Conservation (phyloP, 2,329 filamentous ascomycete genomes). For the Chlorencoelia australis region DNA sequence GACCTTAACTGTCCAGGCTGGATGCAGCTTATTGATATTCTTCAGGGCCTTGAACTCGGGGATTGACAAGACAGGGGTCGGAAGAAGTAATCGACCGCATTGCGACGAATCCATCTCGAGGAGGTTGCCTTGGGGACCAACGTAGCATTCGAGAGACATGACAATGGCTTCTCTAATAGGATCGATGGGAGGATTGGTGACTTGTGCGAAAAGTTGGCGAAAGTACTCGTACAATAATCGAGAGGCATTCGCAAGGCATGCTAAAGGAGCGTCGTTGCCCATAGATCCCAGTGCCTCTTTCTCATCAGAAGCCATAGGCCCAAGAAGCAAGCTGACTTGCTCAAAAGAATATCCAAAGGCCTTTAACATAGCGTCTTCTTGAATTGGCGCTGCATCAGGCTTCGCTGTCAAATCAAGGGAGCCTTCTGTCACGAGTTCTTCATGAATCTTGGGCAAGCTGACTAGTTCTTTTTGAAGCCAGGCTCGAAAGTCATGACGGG, state of each 20-base stretch:
- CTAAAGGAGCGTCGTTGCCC: constrained; percentile 92
- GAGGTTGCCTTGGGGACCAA: constrained; percentile 90
- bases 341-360: constrained; percentile 93
- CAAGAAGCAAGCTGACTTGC: constrained; percentile 84
- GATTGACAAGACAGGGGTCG: constrained; percentile 80
- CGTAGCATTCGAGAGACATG: constrained; percentile 95
- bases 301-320: constrained; percentile 92
- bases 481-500: constrained; percentile 73
- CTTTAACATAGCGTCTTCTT: constrained; percentile 74
- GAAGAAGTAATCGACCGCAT: constrained; percentile 74
- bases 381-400: constrained; percentile 60
- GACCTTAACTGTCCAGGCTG: constrained; percentile 76
- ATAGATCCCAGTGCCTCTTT: constrained; percentile 96
- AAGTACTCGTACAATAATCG: constrained; percentile 93
- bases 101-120: constrained; percentile 88
- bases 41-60: constrained; percentile 83
- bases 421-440: constrained; percentile 46
- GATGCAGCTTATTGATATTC: constrained; percentile 62
- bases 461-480: constrained; percentile 85
- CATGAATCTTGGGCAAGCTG: constrained; percentile 65
- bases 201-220: constrained; percentile 93
- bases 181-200: constrained; percentile 95
- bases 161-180: constrained; percentile 95
- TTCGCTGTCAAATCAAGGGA: constrained; percentile 55
- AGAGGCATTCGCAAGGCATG: constrained; percentile 81